Percentiles rank a stretch among this genome's conserved stretches.
These are phyloP conservation scores for Arthrobotrys megalospora DNA, from an alignment of 2,329 filamentous ascomycete species.

Conservation along the genomic window DNA sequence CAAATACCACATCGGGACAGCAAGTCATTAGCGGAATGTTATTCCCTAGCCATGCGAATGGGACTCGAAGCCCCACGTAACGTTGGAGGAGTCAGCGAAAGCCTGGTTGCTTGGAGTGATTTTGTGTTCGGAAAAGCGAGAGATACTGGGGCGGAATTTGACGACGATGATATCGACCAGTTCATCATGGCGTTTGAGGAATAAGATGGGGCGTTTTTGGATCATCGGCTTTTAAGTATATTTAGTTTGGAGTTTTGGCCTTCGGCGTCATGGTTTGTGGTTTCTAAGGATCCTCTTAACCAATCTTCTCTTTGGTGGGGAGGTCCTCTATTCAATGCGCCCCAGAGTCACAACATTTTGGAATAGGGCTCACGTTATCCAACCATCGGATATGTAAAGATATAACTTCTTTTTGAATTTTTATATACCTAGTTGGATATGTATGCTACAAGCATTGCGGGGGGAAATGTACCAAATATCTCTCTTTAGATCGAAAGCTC, in stretches of 20 bases:
- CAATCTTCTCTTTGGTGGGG: too few relatives aligned
- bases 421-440: too few relatives aligned
- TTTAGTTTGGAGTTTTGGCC: background rate
- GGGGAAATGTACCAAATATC: too few relatives aligned
- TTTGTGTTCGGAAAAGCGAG: conserved; percentile 22
- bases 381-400: too few relatives aligned
- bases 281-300: too few relatives aligned
- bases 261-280: background rate
- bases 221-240: background rate
- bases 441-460: too few relatives aligned
- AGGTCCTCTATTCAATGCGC: too few relatives aligned
- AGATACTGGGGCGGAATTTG: conserved; percentile 48
- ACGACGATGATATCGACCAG: conserved; percentile 55
- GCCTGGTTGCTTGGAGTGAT: conserved; percentile 37
- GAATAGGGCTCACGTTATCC: too few relatives aligned
- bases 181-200: conserved; percentile 47
- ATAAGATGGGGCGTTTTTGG: background rate
- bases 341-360: too few relatives aligned
- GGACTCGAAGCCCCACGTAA: conserved; percentile 15
- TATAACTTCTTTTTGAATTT: too few relatives aligned
- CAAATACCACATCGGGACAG: background rate
- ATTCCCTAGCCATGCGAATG: conserved; percentile 22
- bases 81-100: conserved; percentile 30
- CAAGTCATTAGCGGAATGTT: conserved; percentile 5
- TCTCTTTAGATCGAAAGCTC: too few relatives aligned